These are phyloP conservation scores for Graphium sp. DNA, from an alignment of 2,329 filamentous ascomycete genomes.

Conservation along the genomic window DNA sequence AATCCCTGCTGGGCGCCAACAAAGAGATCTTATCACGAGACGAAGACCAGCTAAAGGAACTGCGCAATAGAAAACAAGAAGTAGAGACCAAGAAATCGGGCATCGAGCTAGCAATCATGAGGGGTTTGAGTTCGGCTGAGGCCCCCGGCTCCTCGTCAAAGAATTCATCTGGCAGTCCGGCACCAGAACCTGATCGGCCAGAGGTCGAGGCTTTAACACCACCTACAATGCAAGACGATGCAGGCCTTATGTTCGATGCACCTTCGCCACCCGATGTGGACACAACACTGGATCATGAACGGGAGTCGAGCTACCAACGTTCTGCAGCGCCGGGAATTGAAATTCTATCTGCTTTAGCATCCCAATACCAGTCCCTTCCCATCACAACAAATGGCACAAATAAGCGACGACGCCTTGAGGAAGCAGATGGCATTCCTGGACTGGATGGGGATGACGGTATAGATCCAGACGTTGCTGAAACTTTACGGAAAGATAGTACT, in stretches of 20 bases:
- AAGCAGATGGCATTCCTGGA: slow-evolving; percentile 32
- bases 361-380: slow-evolving; percentile 30
- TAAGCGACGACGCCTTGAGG: slow-evolving; percentile 36
- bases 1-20: slow-evolving; percentile 65
- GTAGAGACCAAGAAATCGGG: slow-evolving; percentile 74
- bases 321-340: slow-evolving; percentile 17
- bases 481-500: slow-evolving; percentile 26
- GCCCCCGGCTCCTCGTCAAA: slow-evolving; percentile 28
- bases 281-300: too few species aligned
- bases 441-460: slow-evolving; percentile 37
- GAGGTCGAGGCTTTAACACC: slow-evolving; percentile 78
- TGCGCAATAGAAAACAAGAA: slow-evolving; percentile 49
- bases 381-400: slow-evolving; percentile 34
- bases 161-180: slow-evolving; percentile 24
- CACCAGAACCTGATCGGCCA: slow-evolving; percentile 52
- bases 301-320: slow-evolving; percentile 7
- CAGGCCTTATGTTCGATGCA: slow-evolving; percentile 2
- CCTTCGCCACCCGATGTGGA: slow-evolving; percentile 1
- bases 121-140: slow-evolving; percentile 51
- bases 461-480: slow-evolving; percentile 38
- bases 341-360: slow-evolving; percentile 19
- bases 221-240: slow-evolving; percentile 22
- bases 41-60: slow-evolving; percentile 42
- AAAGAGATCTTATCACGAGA: slow-evolving; percentile 54
- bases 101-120: slow-evolving; percentile 84